These are phyloP conservation scores for Pestalotiopsis sp. DNA, from an alignment of 2,329 filamentous ascomycete genomes.

Conservation along the genomic window DNA sequence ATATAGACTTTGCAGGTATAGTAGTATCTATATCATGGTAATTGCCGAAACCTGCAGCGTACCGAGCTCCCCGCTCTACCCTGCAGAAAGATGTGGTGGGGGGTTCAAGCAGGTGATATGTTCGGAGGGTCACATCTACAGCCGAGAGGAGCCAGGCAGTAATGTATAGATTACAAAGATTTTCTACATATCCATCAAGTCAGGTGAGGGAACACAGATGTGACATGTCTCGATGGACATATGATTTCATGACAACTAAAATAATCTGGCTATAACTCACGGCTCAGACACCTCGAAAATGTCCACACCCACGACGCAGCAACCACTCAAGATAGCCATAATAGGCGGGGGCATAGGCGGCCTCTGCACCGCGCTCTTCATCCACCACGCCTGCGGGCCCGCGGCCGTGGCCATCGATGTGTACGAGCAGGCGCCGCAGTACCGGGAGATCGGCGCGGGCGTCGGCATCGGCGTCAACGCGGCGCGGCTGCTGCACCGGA, in stretches of 20 bases:
- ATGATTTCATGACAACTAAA: too few species aligned
- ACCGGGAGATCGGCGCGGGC: conserved; percentile 37
- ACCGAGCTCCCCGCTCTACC: background rate
- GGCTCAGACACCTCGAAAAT: background rate
- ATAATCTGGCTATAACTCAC: too few species aligned
- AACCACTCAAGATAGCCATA: conserved; percentile 30
- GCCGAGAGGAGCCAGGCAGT: background rate
- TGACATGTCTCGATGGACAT: too few species aligned
- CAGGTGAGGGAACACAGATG: too few species aligned
- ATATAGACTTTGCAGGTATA: background rate
- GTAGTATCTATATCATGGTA: background rate
- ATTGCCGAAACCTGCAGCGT: background rate
- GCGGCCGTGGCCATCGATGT: conserved; percentile 28
- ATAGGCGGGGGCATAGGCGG: conserved; percentile 43
- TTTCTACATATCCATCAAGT: too few species aligned
- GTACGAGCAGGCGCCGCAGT: conserved; percentile 36
- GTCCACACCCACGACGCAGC: background rate
- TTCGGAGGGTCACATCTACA: background rate
- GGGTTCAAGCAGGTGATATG: background rate
- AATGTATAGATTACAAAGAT: too few species aligned
- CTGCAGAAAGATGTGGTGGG: background rate
- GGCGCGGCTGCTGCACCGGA: conserved; percentile 32
- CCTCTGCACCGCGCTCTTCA: conserved; percentile 36
- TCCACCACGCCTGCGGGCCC: conserved; percentile 30
- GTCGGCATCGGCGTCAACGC: conserved; percentile 38